Evolutionary conservation across 2,329 filamentous ascomycete genomes (phyloP), one percentile per base, ranked within the genome.

Genomic region (Cyphellophora attinorum): DNA sequence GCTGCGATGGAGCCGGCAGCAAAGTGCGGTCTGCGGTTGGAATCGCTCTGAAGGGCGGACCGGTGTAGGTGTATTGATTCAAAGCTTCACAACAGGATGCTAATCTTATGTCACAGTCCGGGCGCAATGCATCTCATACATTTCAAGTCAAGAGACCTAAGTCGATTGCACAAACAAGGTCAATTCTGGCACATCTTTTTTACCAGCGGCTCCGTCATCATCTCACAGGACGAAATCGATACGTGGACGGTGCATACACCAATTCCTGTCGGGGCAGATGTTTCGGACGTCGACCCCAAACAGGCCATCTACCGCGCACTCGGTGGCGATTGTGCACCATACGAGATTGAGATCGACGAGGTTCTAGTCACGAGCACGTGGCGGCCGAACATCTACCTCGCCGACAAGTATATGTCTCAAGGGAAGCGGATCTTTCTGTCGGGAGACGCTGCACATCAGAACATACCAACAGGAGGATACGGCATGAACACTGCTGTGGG

Each of bases 401-500:
- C 54, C 0, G 45, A 53, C 4, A 18, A 31, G 5, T 57, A 51
- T 27, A 31, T 34, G 6, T 47, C 39, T 3, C 14, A 34, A 3
- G 18, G 28, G 6, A 37, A 42, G 2, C 41, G 44, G 3, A 42
- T 55, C 2, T 51, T 58, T n/a, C 47, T 59, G 2, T 51, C 49
- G 5, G 55, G 55, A 3, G 56, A 60, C 37, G 40, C 53, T 25
- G 57, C 58, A 5, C 58, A 62, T 37, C 45, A 50, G 15, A 54
- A 51, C 12, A 47, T 51, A n/a, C 55, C 57, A 1, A 47, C 47
- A 3, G 58, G 59, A 3, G 59, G 57, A 0, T 57, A 60, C 30
- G 60, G 59, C 3, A 53, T 60, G 47, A 62, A 62, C 35, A 58
- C 43, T 5, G 58, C 54, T 1, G 42, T 62, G 2, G 50, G 46